These are phyloP conservation scores for Tubosaeta sp. DNA, from an alignment of 768 basidiomycete genomes.

Conservation along the genomic window DNA sequence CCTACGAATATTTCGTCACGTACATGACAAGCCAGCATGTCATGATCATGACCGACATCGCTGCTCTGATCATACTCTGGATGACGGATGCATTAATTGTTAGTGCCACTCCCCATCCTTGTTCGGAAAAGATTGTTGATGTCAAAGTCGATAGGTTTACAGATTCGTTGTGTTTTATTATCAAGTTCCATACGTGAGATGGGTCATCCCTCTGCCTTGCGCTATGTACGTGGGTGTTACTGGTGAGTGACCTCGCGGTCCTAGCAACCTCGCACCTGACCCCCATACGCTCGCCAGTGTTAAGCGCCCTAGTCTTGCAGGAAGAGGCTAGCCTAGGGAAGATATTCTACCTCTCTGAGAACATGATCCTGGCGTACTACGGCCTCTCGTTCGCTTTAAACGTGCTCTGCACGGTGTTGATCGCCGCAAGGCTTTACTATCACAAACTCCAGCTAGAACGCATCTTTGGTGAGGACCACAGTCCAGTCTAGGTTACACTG, in stretches of 20 bases:
- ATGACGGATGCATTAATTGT: conserved; percentile 29
- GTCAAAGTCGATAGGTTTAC: conserved; percentile 9
- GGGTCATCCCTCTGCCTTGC: conserved; percentile 24
- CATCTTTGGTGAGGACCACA: conserved; percentile 21
- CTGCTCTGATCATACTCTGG: conserved; percentile 26
- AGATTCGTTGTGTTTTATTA: conserved; percentile 25
- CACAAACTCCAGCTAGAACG: conserved; percentile 23
- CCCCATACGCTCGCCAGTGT: conserved; percentile 2
- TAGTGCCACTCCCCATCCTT: conserved; percentile 3
- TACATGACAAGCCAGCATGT: conserved; percentile 23
- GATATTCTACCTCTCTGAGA: conserved; percentile 21
- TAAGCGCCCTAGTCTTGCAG: conserved; percentile 19
- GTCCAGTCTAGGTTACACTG: not conserved
- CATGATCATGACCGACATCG: conserved; percentile 24
- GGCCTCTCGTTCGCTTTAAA: conserved; percentile 23
- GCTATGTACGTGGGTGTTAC: conserved; percentile 23
- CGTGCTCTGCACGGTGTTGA: conserved; percentile 20
- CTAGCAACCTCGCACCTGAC: not conserved
- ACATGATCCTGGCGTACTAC: conserved; percentile 22
- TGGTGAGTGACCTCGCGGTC: conserved; percentile 9
- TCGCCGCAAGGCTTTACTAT: conserved; percentile 22
- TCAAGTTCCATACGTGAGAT: conserved; percentile 15
- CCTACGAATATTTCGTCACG: conserved; percentile 18
- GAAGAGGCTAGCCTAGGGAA: conserved; percentile 13
- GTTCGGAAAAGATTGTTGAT: not conserved